These are phyloP conservation scores for Kuraishia borneana DNA, from an alignment of 805 yeast species.

Conservation along the genomic window DNA sequence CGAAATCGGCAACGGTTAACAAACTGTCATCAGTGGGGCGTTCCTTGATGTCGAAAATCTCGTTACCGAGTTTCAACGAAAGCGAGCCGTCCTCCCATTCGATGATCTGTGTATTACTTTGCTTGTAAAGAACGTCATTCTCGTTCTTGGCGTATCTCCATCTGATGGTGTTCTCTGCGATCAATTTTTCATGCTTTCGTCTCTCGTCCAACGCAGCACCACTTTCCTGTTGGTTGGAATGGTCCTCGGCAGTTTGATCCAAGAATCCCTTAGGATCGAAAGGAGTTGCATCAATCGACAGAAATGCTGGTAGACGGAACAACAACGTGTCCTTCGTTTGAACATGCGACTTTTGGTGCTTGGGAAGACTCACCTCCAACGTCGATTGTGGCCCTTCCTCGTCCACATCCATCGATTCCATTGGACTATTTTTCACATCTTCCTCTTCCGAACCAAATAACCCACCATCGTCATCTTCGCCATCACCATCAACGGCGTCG, in stretches of 20 bases:
- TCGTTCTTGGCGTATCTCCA: constrained; percentile 84
- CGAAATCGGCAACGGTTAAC: constrained; percentile 59
- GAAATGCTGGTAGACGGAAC: constrained; percentile 71
- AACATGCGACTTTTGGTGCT: constrained; percentile 35
- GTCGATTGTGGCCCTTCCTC: constrained; percentile 24
- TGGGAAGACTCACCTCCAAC: constrained; percentile 33
- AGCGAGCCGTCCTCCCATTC: constrained; percentile 92
- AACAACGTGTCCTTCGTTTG: constrained; percentile 21
- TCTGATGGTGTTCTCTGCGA: constrained; percentile 78
- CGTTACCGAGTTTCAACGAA: constrained; percentile 80
- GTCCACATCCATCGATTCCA: constrained; percentile 19
- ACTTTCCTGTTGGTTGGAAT: constrained; percentile 36
- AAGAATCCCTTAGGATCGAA: constrained; percentile 59
- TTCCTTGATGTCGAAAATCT: constrained; percentile 67
- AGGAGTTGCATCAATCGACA: constrained; percentile 75
- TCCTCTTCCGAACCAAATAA: constrained; percentile 19
- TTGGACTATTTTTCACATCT: constrained; percentile 7
- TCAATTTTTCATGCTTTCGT: constrained; percentile 27
- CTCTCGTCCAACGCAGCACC: constrained; percentile 31
- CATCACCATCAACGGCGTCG: constrained; percentile 11
- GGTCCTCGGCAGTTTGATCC: constrained; percentile 22
- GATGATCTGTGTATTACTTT: constrained; percentile 80
- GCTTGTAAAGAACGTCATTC: constrained; percentile 65
- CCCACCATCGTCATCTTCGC: constrained; percentile 24
- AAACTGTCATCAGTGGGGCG: constrained; percentile 61